These are phyloP conservation scores for Neospora caninum DNA, from an alignment of 169 alveolate species.

Conservation along the genomic window DNA sequence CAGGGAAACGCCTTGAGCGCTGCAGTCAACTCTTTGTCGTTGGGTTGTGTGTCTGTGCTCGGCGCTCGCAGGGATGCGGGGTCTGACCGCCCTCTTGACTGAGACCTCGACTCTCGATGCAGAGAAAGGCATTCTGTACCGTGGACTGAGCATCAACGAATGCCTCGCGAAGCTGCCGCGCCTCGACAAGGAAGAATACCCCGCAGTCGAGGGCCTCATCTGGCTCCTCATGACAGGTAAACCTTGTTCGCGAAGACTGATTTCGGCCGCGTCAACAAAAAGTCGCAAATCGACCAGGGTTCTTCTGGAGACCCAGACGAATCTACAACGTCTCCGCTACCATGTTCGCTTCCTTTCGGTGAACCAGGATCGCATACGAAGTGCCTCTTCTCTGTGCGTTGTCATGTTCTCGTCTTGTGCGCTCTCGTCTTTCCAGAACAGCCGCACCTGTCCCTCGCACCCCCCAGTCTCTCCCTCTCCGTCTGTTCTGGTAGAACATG, in stretches of 20 bases:
- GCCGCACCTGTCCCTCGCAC: too few relatives aligned
- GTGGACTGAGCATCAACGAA: slow-evolving; percentile 89
- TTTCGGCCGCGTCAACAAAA: neutral
- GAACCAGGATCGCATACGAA: too few relatives aligned
- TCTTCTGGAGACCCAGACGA: neutral
- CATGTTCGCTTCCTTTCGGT: too few relatives aligned
- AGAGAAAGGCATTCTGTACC: slow-evolving; percentile 87
- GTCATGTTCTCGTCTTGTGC: too few relatives aligned
- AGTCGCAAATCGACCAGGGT: neutral
- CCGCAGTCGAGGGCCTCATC: slow-evolving; percentile 93
- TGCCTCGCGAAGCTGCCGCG: slow-evolving; percentile 83
- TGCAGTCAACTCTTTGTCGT: too few relatives aligned
- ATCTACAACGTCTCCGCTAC: too few relatives aligned
- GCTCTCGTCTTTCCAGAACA: too few relatives aligned
- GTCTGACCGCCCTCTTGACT: slow-evolving; percentile 89
- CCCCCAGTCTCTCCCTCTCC: too few relatives aligned
- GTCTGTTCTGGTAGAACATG: too few relatives aligned
- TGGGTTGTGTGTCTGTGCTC: neutral
- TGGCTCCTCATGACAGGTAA: slow-evolving; percentile 93
- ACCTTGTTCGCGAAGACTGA: neutral
- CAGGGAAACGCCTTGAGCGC: too few relatives aligned
- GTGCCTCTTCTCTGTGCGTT: too few relatives aligned
- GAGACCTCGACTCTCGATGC: slow-evolving; percentile 94
- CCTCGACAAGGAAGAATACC: slow-evolving; percentile 81
- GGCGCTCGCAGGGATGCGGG: slow-evolving; percentile 88